These are phyloP conservation scores for Hordeum marinum DNA, from an alignment of 176 grass and related monocot genomes.

Conservation along the genomic window DNA sequence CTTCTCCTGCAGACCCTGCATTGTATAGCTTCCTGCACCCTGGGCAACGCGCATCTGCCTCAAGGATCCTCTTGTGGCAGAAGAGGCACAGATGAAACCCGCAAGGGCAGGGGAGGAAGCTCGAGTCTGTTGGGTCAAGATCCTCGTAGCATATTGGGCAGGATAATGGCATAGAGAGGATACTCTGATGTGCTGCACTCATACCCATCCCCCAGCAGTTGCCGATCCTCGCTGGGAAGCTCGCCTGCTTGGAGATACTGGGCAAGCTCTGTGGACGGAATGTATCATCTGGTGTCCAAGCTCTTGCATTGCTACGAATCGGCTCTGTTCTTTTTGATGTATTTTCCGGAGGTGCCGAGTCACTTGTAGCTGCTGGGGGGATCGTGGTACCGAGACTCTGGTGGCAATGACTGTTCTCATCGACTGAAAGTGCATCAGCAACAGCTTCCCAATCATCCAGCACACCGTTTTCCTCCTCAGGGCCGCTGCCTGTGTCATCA, in stretches of 20 bases:
- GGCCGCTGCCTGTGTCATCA: slow-evolving; percentile 37
- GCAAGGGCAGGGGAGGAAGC: slow-evolving; percentile 87
- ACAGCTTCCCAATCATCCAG: slow-evolving; percentile 96
- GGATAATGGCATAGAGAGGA: slow-evolving; percentile 48
- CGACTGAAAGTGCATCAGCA: slow-evolving; percentile 60
- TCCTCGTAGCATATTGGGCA: slow-evolving; percentile 94
- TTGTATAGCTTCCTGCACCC: slow-evolving; percentile 93
- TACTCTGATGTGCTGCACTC: slow-evolving; percentile 28
- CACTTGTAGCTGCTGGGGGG: not conserved
- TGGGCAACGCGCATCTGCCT: slow-evolving; percentile 84
- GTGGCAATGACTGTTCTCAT: slow-evolving; percentile 30
- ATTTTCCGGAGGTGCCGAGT: not conserved
- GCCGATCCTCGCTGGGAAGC: slow-evolving; percentile 49
- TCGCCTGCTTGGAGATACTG: slow-evolving; percentile 71
- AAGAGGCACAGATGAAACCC: slow-evolving; percentile 90
- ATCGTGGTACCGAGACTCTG: slow-evolving; percentile 16
- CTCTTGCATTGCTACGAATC: slow-evolving; percentile 37
- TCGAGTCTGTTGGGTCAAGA: slow-evolving; percentile 77
- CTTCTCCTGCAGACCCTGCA: slow-evolving; percentile 23
- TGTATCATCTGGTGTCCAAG: slow-evolving; percentile 77
- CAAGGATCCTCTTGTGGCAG: slow-evolving; percentile 88
- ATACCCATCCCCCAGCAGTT: slow-evolving; percentile 40
- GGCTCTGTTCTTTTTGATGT: slow-evolving; percentile 31
- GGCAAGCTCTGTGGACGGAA: slow-evolving; percentile 87
- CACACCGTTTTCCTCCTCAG: slow-evolving; percentile 66